Evolutionary conservation across 257 asterid species (phyloP), one percentile per base, ranked within the genome.

Genomic region (Petunia axillaris): DNA sequence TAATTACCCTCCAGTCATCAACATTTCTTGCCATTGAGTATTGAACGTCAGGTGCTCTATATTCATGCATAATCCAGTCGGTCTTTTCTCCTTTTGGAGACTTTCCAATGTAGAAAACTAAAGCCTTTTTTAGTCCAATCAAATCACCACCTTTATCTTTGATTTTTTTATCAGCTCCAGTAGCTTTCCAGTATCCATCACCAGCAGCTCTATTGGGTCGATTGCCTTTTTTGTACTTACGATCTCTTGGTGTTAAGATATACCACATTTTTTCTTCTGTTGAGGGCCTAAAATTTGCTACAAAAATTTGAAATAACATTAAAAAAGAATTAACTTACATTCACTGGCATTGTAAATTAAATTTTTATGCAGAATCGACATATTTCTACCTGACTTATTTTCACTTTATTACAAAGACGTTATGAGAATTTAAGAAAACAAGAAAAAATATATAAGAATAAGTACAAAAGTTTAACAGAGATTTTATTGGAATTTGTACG

Each of bases 61-160:
- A 85, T 46, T 83, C 88, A 57, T 80, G 81, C 88, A 85, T 85
- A 41, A 80, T 83, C 88, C 88, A 85, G 36, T 57, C 15, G 25
- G 88, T 80, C 57, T 82, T 82, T 0, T 14, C 2, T 1, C 80
- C 79, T 9, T 73, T 74, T 37, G 76, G 64, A 13, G 86, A 36
- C 9, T 80, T 80, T 0, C 82, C 81, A 40, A 35, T 10, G 37
- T 79, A 77, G 58, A 15, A 85, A 8, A 85, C 88, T 68, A 85
- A 54, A 4, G 82, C 59, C 76, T 77, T 85, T 52, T 58, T 76
- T 0, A 16, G 37, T 3, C 88, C 88, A n/a, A 82, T 55, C n/a
- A 4, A 2, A 8, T 1, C 53, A 0, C 9, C n/a, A 16, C n/a
- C 16, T 14, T 43, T 37, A 60, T 41, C 65, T 16, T 0, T 3